Conservation (phyloP, 345 rosid genomes). For the Eucalyptus tenuipes region DNA sequence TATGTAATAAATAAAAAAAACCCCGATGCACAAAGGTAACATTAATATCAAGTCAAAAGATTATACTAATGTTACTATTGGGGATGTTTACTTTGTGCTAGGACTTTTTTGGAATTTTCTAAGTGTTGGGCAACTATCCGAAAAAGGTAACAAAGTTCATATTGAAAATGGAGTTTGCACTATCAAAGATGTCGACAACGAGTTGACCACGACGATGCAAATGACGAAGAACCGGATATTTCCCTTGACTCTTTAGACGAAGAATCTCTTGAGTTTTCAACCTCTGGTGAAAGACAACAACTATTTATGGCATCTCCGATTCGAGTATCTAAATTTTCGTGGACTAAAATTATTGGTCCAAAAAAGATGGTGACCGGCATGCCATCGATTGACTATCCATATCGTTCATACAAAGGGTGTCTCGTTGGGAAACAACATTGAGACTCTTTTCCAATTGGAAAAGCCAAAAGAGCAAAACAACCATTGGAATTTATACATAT, state of each 20-base stretch:
- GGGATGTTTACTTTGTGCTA: not conserved
- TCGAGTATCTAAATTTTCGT: not conserved
- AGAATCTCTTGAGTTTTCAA: not conserved
- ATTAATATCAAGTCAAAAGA: not conserved
- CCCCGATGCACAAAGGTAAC: not conserved
- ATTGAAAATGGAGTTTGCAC: not conserved
- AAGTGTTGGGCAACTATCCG: not conserved
- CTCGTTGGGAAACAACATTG: not conserved
- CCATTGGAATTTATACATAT: not conserved
- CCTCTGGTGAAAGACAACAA: not conserved
- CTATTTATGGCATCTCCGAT: not conserved
- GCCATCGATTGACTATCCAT: not conserved
- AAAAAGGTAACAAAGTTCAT: not conserved
- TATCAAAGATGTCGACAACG: not conserved
- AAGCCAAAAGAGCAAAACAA: not conserved
- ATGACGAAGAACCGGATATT: not conserved
- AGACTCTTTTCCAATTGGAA: not conserved
- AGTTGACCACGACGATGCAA: not conserved
- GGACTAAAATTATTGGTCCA: too few species aligned
- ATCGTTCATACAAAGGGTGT: too few species aligned
- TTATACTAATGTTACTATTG: not conserved
- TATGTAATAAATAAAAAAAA: too few species aligned
- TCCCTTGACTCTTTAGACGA: not conserved
- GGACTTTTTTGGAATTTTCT: not conserved
- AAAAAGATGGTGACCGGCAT: not conserved